Base-by-base conservation (phyloP, 2,329 filamentous ascomycete genomes). In the Fusarium mangiferae region DNA sequence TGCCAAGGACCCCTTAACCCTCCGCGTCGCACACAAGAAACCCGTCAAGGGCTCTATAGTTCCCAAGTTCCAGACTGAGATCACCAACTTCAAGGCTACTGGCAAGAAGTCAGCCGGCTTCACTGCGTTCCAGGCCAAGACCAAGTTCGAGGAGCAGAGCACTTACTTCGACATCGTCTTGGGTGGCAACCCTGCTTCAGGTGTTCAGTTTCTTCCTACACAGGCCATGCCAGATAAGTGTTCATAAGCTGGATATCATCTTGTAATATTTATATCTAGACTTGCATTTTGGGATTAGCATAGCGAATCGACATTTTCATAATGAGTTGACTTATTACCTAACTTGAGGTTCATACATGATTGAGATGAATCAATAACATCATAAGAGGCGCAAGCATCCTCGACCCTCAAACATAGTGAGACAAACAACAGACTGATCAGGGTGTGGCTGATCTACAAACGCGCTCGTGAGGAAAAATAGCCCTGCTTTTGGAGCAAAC, bases 81-180 rank as follows among this genome's bases (percentile, higher is more conserved):
- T 42, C 11, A 7, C 35, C 12, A 28, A 41, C 13, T 75, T 75
- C 65, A 70, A 70, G 58, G 62, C 68, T 15, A 75, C 72, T 9
- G 73, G 73, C 7, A 73, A 75, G 39, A 72, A 67, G 24, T 11
- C n/a, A 0, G 59, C 51, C 6, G 72, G 68, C 5, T 75, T 26
- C 7, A 58, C 64, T 18, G 22, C 36, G 7, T 75, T 66, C 39
- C 62, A 68, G n/a, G 73, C 56, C 1, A 26, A 62, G 44, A 49
- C 66, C 2, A 39, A 20, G 24, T 38, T 26, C 3, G 28, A 26
- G 1, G 36, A 44, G 5, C 26, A 39, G 11, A 42, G 3, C n/a
- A 39, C 26, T 0, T 11, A 6, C 6, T 70, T 75, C 5, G 73
- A 75, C 9, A 48, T 75, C 8, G 39, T n/a, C 20, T 35, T 75